These are phyloP conservation scores for Pistacia atlantica DNA, from an alignment of 345 rosid genomes.

Conservation along the genomic window DNA sequence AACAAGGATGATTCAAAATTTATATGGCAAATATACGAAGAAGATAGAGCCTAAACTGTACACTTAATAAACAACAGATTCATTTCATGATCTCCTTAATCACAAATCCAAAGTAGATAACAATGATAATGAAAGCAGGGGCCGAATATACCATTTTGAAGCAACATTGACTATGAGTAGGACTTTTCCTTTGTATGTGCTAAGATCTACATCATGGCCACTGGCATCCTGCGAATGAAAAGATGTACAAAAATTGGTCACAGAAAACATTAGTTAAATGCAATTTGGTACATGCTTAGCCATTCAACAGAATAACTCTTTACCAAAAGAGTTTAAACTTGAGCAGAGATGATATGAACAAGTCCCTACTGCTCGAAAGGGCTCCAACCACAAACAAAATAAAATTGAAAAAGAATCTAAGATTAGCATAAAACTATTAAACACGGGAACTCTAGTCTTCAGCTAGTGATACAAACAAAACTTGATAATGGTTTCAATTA, in stretches of 20 bases:
- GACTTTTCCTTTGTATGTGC: slow-evolving; percentile 60
- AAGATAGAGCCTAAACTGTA: neutral
- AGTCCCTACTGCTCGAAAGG: neutral
- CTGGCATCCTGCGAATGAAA: slow-evolving; percentile 48
- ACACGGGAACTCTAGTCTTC: neutral
- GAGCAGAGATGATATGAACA: neutral
- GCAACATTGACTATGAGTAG: slow-evolving; percentile 74
- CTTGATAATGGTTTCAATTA: neutral
- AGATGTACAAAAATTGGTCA: neutral
- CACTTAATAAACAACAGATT: neutral
- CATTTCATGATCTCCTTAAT: neutral
- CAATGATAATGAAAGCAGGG: neutral
- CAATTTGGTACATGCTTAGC: neutral
- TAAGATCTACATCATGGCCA: slow-evolving; percentile 56
- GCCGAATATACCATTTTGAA: slow-evolving; percentile 56
- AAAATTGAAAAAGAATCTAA: neutral
- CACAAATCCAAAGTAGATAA: neutral
- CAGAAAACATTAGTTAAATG: neutral
- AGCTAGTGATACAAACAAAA: neutral
- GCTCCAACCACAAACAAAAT: neutral
- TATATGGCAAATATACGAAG: slow-evolving; percentile 1
- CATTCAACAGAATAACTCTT: neutral
- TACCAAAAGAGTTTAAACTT: neutral
- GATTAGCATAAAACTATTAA: neutral
- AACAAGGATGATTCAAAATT: neutral